These are phyloP conservation scores for Rhynchosporium agropyri DNA, from an alignment of 2,329 filamentous ascomycete genomes.

Conservation along the genomic window DNA sequence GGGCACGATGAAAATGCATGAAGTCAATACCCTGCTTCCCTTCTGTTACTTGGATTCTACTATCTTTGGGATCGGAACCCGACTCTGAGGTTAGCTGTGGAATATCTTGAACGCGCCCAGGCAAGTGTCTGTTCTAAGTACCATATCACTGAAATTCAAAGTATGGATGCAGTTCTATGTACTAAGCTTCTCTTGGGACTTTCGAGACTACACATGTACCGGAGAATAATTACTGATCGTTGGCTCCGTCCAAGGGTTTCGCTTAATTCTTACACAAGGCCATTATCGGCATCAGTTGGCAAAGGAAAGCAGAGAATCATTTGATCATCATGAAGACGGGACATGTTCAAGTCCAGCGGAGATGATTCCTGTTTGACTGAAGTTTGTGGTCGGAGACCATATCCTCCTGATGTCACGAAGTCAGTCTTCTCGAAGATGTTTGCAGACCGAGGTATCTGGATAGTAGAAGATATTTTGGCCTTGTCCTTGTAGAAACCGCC, in stretches of 20 bases:
- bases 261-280: constrained; percentile 23
- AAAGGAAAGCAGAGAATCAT: constrained; percentile 29
- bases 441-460: not conserved
- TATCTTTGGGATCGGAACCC: constrained; percentile 20
- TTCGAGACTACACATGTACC: constrained; percentile 14
- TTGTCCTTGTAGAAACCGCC: not conserved
- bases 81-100: constrained; percentile 15
- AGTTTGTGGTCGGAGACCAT: constrained; percentile 14
- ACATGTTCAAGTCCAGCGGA: constrained; percentile 30
- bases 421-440: constrained; percentile 8
- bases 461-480: constrained; percentile 3
- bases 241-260: not conserved
- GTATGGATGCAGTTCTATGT: constrained; percentile 27
- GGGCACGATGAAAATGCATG: constrained; percentile 8
- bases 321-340: constrained; percentile 27
- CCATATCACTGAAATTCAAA: constrained; percentile 28
- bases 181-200: constrained; percentile 21
- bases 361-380: constrained; percentile 24
- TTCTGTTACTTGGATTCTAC: constrained; percentile 24
- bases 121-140: constrained; percentile 10
- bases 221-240: not conserved
- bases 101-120: not conserved
- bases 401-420: constrained; percentile 22
- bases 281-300: constrained; percentile 14
- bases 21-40: constrained; percentile 22